A percentile compares a stretch with the other conserved stretches of the same genome.
Evolutionary conservation across 495 filamentous ascomycete genomes (phyloP).

Genomic region (Penicillium lagena): DNA sequence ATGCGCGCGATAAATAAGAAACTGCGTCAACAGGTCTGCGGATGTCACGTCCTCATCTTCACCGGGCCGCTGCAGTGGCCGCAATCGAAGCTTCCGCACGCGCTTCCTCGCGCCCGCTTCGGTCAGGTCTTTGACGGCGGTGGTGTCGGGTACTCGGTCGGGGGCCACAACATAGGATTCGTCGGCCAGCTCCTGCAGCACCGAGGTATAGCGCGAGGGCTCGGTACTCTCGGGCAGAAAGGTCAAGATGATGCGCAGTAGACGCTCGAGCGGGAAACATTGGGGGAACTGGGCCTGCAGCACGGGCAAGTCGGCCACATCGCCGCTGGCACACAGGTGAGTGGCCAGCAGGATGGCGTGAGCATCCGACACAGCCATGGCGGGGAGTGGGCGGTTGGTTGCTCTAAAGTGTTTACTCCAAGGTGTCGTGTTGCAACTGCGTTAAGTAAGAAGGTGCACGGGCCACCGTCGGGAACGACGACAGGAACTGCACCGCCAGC

Average conservation of each 20-base stretch:
- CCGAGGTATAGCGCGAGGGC: conserved; percentile 55
- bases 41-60: conserved; percentile 35
- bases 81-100: conserved; percentile 63
- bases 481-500: conserved; percentile 28
- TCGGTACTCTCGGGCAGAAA: conserved; percentile 74
- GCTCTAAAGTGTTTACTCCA: too few relatives aligned
- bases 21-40: conserved; percentile 56
- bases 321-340: conserved; percentile 38
- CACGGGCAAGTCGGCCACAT: conserved; percentile 55
- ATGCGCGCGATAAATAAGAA: conserved; percentile 70
- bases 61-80: conserved; percentile 49
- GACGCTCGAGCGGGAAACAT: conserved; percentile 56
- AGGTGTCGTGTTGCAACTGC: too few relatives aligned
- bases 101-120: conserved; percentile 61
- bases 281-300: conserved; percentile 54
- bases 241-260: conserved; percentile 77
- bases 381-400: neutral
- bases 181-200: conserved; percentile 50
- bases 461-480: conserved; percentile 31
- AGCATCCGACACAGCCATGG: conserved; percentile 42
- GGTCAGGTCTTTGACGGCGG: conserved; percentile 54
- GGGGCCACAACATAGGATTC: conserved; percentile 25
- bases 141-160: conserved; percentile 43
- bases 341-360: conserved; percentile 45
- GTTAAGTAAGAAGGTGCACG: conserved; percentile 19